These are phyloP conservation scores for Yamadazyma trypodendri DNA, from an alignment of 1,139 yeast genomes.

Conservation along the genomic window DNA sequence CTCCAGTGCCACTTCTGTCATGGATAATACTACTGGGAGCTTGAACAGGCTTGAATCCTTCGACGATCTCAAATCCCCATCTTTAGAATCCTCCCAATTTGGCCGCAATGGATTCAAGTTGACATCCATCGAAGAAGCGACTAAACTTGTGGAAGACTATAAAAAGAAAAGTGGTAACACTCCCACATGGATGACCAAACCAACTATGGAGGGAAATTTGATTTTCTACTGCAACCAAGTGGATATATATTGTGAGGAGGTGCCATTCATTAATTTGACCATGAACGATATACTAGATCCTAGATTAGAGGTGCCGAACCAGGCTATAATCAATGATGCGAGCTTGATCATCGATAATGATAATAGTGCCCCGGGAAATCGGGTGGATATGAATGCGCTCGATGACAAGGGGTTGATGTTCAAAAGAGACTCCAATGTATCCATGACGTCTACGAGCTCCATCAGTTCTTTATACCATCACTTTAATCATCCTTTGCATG, in stretches of 20 bases:
- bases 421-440: slow-evolving; percentile 42
- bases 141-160: slow-evolving; percentile 32
- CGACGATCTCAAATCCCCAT: slow-evolving; percentile 1
- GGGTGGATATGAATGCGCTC: slow-evolving; percentile 1
- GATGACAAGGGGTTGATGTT: slow-evolving; percentile 24
- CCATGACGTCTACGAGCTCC: slow-evolving; percentile 29
- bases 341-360: slow-evolving; percentile 15
- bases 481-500: slow-evolving; percentile 42
- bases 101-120: slow-evolving; percentile 2
- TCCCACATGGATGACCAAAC: slow-evolving; percentile 53
- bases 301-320: slow-evolving; percentile 30
- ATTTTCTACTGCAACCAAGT: slow-evolving; percentile 60
- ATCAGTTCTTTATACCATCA: slow-evolving; percentile 39
- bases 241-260: slow-evolving; percentile 53
- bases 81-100: background rate
- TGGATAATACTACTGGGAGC: slow-evolving; percentile 2
- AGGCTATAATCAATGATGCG: slow-evolving; percentile 23
- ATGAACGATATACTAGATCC: slow-evolving; percentile 18
- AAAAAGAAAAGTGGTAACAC: slow-evolving; percentile 25
- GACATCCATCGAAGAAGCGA: slow-evolving; percentile 32
- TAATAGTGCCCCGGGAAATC: slow-evolving; percentile 1
- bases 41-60: slow-evolving; percentile 2
- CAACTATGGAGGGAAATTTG: slow-evolving; percentile 55
- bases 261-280: slow-evolving; percentile 43
- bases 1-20: slow-evolving; percentile 9